phyloP scores from a whole-genome alignment of 2,329 filamentous ascomycete genomes.

The Aureobasidium melanogenum region DNA sequence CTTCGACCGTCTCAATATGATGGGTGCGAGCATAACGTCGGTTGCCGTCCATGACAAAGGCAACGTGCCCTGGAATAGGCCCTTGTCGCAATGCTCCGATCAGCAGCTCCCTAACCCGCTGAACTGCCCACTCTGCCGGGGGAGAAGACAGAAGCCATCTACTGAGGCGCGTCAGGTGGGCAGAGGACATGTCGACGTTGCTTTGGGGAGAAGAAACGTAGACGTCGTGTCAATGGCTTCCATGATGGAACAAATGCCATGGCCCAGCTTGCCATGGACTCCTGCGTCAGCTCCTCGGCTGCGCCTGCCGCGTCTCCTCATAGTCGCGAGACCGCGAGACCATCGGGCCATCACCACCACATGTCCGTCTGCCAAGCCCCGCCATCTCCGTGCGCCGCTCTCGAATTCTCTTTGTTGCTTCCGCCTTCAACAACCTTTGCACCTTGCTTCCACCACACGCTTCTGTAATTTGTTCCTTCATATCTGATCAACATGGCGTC shows the following conservation, averaged over 20 bases:
- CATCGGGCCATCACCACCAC: background rate
- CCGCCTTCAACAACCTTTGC: background rate
- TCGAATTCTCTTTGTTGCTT: slow-evolving; percentile 10
- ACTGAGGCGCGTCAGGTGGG: slow-evolving; percentile 52
- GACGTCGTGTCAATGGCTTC: background rate
- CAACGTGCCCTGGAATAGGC: slow-evolving; percentile 86
- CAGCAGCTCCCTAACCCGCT: slow-evolving; percentile 69
- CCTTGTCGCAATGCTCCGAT: slow-evolving; percentile 86
- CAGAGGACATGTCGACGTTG: slow-evolving; percentile 25
- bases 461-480: background rate
- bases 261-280: background rate
- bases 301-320: background rate
- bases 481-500: background rate
- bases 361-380: background rate
- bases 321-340: background rate
- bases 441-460: background rate
- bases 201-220: background rate
- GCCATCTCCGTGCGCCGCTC: background rate
- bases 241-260: background rate
- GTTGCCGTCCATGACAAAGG: slow-evolving; percentile 99
- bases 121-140: slow-evolving; percentile 81
- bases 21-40: slow-evolving; percentile 81
- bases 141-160: slow-evolving; percentile 81
- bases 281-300: slow-evolving; percentile 9
- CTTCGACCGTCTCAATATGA: slow-evolving; percentile 92